These are phyloP conservation scores for Rhodotorula sp. DNA, from an alignment of 1,284 basidiomycete species.

Conservation along the genomic window DNA sequence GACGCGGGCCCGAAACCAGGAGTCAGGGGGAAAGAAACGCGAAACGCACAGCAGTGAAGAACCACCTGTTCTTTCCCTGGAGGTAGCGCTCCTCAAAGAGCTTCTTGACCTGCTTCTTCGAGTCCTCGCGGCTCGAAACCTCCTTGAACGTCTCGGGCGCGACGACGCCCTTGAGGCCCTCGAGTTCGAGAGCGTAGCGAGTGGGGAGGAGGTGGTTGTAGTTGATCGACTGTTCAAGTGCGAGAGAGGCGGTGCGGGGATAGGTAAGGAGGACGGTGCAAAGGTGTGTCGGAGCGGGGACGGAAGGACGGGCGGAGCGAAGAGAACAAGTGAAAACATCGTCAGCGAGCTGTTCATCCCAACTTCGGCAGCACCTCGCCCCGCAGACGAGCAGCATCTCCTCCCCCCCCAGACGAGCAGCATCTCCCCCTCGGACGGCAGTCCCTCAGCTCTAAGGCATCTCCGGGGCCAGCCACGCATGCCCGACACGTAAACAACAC, in stretches of 20 bases:
- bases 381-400: slow-evolving; percentile 2
- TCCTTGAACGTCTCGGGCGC: slow-evolving; percentile 89
- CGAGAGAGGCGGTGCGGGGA: too few relatives aligned
- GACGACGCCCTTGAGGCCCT: slow-evolving; percentile 82
- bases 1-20: too few relatives aligned
- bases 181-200: slow-evolving; percentile 91
- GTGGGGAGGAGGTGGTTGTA: slow-evolving; percentile 97
- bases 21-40: too few relatives aligned
- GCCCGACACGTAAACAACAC: too few relatives aligned
- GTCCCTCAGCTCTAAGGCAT: too few relatives aligned
- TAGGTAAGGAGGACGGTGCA: too few relatives aligned
- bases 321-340: background rate
- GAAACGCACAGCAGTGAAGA: slow-evolving; percentile 13
- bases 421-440: background rate
- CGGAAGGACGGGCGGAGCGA: background rate
- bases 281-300: background rate
- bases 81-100: slow-evolving; percentile 88
- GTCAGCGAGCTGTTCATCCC: background rate
- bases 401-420: slow-evolving; percentile 6
- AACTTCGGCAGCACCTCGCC: background rate
- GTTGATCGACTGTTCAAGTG: slow-evolving; percentile 69
- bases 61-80: slow-evolving; percentile 75
- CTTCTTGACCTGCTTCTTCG: slow-evolving; percentile 96
- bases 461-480: too few relatives aligned
- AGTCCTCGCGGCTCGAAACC: slow-evolving; percentile 81